Evolutionary conservation across 345 rosid species (phyloP), one percentile per base, ranked within the genome.

Genomic region (Boechera divaricarpa): DNA sequence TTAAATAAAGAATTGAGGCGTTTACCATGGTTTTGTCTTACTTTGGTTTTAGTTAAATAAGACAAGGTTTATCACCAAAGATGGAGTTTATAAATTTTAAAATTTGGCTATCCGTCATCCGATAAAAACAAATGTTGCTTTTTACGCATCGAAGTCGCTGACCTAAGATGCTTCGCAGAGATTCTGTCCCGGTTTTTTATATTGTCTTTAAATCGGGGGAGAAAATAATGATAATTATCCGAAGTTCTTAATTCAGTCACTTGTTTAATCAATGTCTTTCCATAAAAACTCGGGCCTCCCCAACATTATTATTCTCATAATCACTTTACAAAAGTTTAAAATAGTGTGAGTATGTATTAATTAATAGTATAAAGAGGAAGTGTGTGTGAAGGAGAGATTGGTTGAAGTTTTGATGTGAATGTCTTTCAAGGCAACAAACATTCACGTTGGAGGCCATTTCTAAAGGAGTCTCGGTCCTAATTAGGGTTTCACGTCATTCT

Each of bases 341-440:
- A 68, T 49, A 69, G 48, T 47, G 42, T 10, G 47, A 49, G 28
- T 42, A 24, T 51, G 58, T 4, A 63, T 63, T 64, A 48, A 15
- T 70, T 77, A 77, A 71, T 56, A 71, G 5, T 41, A 70, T 16
- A 32, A 52, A 31, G 51, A 71, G 44, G 44, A 63, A 70, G 39
- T 63, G 67, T 47, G 76, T 70, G 76, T 77, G 73, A 18, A 29
- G 63, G 21, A 79, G 75, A 73, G 74, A 73, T 73, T 73, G 82
- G 82, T 79, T 79, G 79, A 73, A 79, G 80, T 73, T 85, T 84
- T 82, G 81, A 85, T 77, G 89, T 86, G 89, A 81, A 89, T 87
- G 85, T 83, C 76, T 79, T 83, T 83, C 79, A 73, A 61, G 78
- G 60, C 79, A 85, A 86, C 94, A 82, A 86, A 87, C 94, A 89